Base-by-base conservation (phyloP, 2,329 filamentous ascomycete species). In the Lachnellula occidentalis region DNA sequence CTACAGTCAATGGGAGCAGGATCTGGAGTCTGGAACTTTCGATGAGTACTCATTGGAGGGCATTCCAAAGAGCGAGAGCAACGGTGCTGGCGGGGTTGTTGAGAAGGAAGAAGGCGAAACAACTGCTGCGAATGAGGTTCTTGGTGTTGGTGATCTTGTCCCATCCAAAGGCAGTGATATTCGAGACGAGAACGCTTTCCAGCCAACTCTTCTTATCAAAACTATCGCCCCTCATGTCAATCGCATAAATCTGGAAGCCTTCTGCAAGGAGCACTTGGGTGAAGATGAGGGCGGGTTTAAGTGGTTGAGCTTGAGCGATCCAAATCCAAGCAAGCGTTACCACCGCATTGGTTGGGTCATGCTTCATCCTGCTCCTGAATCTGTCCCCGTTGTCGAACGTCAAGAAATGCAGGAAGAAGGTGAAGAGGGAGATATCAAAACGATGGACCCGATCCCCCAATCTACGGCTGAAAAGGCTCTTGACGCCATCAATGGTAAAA, bases 301-400 rank as follows among this genome's bases (percentile, higher is more conserved):
- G 69, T 97, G 92, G 85, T 78, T 99, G 5, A 97, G 92, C 34
- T 79, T 99, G 48, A 96, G 92, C 62, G 94, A 99, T 66, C 94
- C 94, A 0, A 99, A 99, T 67, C 94, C 94, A 1, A 87, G 90
- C 66, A 99, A 99, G 74, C 88, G 95, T 60, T 99, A 92, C 67
- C 94, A 99, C 69, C 87, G 94, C 21, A 97, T 99, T 71, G 94
- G 94, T 21, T 99, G 95, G 92, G 95, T 99, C 57, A 94, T 97
- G 80, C 79, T 99, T 9, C 88, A 97, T 66, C 87, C 90, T 15
- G 83, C 83, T 14, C 78, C 87, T 1, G 89, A 95, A 53, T 77
- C 80, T 21, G 73, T 79, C 5, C 76, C 80, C 46, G 78, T 84
- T 12, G 75, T 85, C 56, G 89, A 95, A 63, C 80, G 86, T 58